Conservation (phyloP, 495 filamentous ascomycete species). For the Xylaria venustula region DNA sequence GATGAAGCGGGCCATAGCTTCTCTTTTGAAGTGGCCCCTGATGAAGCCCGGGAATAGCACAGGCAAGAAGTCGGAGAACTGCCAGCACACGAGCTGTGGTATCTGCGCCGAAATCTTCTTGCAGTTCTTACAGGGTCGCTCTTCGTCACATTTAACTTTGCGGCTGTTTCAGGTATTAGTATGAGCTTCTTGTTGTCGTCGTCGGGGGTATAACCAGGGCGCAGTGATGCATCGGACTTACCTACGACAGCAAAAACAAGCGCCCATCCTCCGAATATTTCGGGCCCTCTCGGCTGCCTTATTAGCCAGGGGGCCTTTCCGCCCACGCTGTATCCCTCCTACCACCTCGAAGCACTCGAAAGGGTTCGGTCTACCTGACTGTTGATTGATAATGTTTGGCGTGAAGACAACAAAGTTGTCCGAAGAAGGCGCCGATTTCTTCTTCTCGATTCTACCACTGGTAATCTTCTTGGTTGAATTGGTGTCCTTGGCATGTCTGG, state of each 20-base stretch:
- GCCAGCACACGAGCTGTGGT: conserved; percentile 46
- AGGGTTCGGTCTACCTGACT: conserved; percentile 41
- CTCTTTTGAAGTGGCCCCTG: conserved; percentile 42
- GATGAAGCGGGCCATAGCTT: conserved; percentile 43
- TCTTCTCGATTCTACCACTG: conserved; percentile 33
- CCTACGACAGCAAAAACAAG: conserved; percentile 51
- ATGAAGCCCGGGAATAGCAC: conserved; percentile 51
- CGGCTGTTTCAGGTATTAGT: conserved; percentile 19
- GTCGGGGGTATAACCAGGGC: too few relatives aligned
- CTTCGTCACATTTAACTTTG: conserved; percentile 47
- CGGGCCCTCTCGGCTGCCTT: conserved; percentile 49
- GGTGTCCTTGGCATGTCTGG: conserved; percentile 18
- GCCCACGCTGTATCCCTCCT: conserved; percentile 43
- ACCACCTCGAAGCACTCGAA: conserved; percentile 49
- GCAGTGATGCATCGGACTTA: too few relatives aligned
- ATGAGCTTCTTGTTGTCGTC: too few relatives aligned
- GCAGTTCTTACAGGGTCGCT: conserved; percentile 48
- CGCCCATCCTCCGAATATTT: conserved; percentile 44
- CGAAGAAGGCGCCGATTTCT: conserved; percentile 29
- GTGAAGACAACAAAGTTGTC: conserved; percentile 50
- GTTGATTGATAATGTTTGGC: conserved; percentile 41
- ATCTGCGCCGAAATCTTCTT: conserved; percentile 42
- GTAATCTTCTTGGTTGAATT: conserved; percentile 35
- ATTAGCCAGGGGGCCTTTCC: conserved; percentile 46
- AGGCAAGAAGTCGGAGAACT: conserved; percentile 43